A percentile compares a stretch with the other conserved stretches of the same genome.
Evolutionary conservation across 2,329 filamentous ascomycete species (phyloP).

Genomic region (Blastomyces silverae): DNA sequence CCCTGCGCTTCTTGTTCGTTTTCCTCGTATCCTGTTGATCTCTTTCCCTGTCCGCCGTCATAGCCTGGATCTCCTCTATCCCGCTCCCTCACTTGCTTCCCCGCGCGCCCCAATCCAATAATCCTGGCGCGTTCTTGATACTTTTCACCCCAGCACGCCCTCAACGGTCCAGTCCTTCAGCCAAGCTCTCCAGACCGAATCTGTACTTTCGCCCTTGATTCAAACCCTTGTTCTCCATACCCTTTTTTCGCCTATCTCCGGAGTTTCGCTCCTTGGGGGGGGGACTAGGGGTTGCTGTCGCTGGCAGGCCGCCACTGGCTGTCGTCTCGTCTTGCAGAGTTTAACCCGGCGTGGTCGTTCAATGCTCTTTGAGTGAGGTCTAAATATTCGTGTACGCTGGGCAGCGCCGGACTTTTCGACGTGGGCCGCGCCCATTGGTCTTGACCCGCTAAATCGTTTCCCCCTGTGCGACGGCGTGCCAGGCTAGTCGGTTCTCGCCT

Average conservation of each 20-base stretch:
- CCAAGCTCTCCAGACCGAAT: background rate
- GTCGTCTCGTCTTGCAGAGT: slow-evolving; percentile 12
- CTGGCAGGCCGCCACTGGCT: slow-evolving; percentile 6
- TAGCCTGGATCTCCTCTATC: background rate
- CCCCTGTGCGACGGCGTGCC: background rate
- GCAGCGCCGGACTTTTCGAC: slow-evolving; percentile 15
- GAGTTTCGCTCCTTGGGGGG: background rate
- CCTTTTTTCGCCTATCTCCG: background rate
- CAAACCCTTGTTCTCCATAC: background rate
- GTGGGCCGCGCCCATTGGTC: slow-evolving; percentile 22
- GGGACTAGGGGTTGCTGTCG: background rate
- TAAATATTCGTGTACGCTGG: slow-evolving; percentile 14
- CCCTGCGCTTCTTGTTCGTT: too few species aligned
- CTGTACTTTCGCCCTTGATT: background rate
- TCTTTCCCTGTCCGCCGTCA: background rate
- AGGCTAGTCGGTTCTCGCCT: slow-evolving; percentile 5
- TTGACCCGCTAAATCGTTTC: slow-evolving; percentile 5
- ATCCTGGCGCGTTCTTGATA: background rate
- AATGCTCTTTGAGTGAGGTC: slow-evolving; percentile 13
- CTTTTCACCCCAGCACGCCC: background rate
- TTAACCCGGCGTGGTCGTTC: slow-evolving; percentile 15
- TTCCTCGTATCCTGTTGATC: background rate
- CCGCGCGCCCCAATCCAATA: slow-evolving; percentile 2
- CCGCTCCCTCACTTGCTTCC: background rate
- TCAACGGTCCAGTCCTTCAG: slow-evolving; percentile 4